Conservation (phyloP, 177 flowering plant genomes). For the Vitis hybrid region DNA sequence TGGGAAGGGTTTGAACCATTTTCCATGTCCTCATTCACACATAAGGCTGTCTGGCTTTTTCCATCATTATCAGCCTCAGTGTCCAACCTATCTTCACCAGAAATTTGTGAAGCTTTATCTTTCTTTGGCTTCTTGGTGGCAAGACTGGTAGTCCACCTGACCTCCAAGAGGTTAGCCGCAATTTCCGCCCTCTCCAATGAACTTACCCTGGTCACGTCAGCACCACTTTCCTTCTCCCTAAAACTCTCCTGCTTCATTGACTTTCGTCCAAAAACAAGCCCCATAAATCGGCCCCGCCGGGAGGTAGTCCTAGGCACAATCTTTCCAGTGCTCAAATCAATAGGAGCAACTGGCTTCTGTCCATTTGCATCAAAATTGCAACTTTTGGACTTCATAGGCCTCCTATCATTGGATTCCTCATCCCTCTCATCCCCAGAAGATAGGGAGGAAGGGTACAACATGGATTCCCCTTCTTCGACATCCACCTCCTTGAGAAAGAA, state of each 20-base stretch:
- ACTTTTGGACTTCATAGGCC: conserved; percentile 39
- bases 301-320: conserved; percentile 44
- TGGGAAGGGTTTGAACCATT: not conserved
- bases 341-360: conserved; percentile 16
- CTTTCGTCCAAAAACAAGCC: conserved; percentile 67
- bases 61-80: conserved; percentile 17
- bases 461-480: conserved; percentile 40
- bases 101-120: conserved; percentile 21
- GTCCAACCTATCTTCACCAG: conserved; percentile 8
- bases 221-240: conserved; percentile 27
- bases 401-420: conserved; percentile 22
- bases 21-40: conserved; percentile 4
- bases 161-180: conserved; percentile 83
- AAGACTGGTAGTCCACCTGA: conserved; percentile 83
- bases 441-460: conserved; percentile 19
- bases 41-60: conserved; percentile 4
- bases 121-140: conserved; percentile 25
- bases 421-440: conserved; percentile 76
- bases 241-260: conserved; percentile 34
- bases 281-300: conserved; percentile 50
- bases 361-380: conserved; percentile 31
- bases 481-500: conserved; percentile 74
- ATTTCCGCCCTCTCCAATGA: conserved; percentile 81
- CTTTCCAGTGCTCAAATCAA: conserved; percentile 35
- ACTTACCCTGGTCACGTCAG: conserved; percentile 31